These are phyloP conservation scores for Amaranthus hypochondriacus DNA, from an alignment of 148 eudicot genomes.

Conservation along the genomic window DNA sequence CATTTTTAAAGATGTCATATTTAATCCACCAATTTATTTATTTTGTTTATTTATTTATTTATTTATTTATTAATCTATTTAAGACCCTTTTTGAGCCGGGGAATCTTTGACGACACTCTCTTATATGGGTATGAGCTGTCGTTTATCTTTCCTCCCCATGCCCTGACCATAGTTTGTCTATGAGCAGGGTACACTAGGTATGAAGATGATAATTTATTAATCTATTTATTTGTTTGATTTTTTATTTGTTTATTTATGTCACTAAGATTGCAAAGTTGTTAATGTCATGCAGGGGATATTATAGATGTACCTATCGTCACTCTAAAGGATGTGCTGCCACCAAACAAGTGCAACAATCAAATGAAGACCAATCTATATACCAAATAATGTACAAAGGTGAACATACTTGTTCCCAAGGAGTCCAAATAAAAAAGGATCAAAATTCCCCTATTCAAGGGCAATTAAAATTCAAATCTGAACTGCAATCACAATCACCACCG, in stretches of 20 bases:
- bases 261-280: not conserved
- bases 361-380: constrained; percentile 47
- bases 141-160: too few relatives aligned
- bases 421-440: constrained; percentile 8
- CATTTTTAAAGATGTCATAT: too few relatives aligned
- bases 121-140: too few relatives aligned
- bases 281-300: constrained; percentile 58
- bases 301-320: constrained; percentile 68
- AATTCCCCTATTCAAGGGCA: constrained; percentile 14
- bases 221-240: too few relatives aligned
- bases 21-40: too few relatives aligned
- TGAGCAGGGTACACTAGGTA: too few relatives aligned
- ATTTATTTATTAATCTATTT: too few relatives aligned
- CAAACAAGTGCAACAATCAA: constrained; percentile 61
- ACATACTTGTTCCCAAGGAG: constrained; percentile 40
- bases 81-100: too few relatives aligned
- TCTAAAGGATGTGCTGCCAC: constrained; percentile 58
- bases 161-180: too few relatives aligned
- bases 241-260: not conserved
- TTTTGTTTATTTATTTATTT: too few relatives aligned
- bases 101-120: too few relatives aligned
- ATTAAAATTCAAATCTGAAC: not conserved
- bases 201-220: too few relatives aligned
- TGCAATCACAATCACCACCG: not conserved
- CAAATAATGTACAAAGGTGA: constrained; percentile 47